Evolutionary conservation across 148 eudicot genomes (phyloP), one percentile per base, ranked within the genome.

Genomic region (Mesembryanthemum crystallinum): DNA sequence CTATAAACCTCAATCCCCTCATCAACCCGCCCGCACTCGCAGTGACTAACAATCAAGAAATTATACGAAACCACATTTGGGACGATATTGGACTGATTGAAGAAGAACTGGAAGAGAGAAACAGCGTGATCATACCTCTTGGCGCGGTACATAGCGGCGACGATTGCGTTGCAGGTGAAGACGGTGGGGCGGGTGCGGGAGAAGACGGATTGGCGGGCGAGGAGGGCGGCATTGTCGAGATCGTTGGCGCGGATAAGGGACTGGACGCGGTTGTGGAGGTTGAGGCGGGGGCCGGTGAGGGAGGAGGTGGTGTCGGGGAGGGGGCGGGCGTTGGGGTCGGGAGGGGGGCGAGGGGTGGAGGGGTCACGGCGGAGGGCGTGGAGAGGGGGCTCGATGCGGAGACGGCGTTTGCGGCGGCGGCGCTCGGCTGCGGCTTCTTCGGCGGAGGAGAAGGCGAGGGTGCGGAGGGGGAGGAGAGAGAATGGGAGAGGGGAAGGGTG

Each of bases 341-440:
- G 86, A 21, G 86, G 81, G 0, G 87, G 87, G 43, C 85, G 86
- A 2, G 84, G 80, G 30, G 81, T 17, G 39, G 73, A 64, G 43
- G 88, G 86, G 39, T 84, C 81, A 1, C 85, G 88, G 29, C 91
- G 92, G 83, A 90, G 95, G 52, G 92, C 91, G 83, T 86, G 83
- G 30, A 92, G 86, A 0, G 97, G 97, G 4, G 97, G 98, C 71
- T 93, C 96, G 47, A 91, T 89, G 15, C 98, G 90, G 77, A 89
- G 98, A 23, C 96, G 89, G 51, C 96, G 92, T 74, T 93, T 93
- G 59, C 98, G 85, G 9, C 93, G 93, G 77, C 98, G 93, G 76
- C 98, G 93, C 75, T 93, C 98, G 0, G 96, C 94, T 1, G 98
- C 98, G 55, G 98, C 98, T 81, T 93, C 98, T 67, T 93, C 98